Evolutionary conservation across 208 protist species (phyloP), one percentile per base, ranked within the genome.

Genomic region (Wallacemonas rigidus): DNA sequence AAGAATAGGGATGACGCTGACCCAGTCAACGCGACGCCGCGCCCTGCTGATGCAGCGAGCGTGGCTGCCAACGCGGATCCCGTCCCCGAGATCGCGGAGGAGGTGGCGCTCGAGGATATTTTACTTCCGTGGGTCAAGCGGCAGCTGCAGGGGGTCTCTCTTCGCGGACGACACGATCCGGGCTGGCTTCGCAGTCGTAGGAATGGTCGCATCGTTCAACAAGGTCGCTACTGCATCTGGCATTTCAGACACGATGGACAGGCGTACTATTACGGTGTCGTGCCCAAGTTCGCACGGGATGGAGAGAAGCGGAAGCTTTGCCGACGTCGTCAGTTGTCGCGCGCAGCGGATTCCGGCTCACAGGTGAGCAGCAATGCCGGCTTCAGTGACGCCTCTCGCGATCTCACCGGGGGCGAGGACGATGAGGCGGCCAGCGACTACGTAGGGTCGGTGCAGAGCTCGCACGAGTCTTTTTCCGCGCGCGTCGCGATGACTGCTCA

Each of bases 141-240:
- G 9, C 77, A 76, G 12, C 63, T 88, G 67, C 75, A 80, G 45
- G 65, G 58, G 35, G 77, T 76, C 44, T 74, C 82, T 57, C 67
- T 81, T 50, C 57, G 70, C 58, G 74, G 79, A 58, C 77, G 77
- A 15, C 36, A 71, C 14, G 80, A 87, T 64, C 65, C 67, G 1
- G 80, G 77, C n/a, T 90, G 86, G 86, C 71, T 90, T 70, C 79
- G 82, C 12, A 71, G 83, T 75, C 57, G 47, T 56, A 51, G 65
- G 14, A 58, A 68, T 15, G 50, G 64, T n/a, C 48, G 74, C 47
- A 85, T 88, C 51, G 77, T 90, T 54, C 82, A 83, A 43, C 82
- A 86, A 41, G 86, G 86, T 2, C 86, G 82, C 44, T 91, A 88
- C 79, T 80, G 85, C 76, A 85, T 91, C 38, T 91, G 86, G 86